Percentiles rank a stretch among this genome's conserved stretches.
These are phyloP conservation scores for Periconia digitata DNA, from an alignment of 2,329 filamentous ascomycete species.

Conservation along the genomic window DNA sequence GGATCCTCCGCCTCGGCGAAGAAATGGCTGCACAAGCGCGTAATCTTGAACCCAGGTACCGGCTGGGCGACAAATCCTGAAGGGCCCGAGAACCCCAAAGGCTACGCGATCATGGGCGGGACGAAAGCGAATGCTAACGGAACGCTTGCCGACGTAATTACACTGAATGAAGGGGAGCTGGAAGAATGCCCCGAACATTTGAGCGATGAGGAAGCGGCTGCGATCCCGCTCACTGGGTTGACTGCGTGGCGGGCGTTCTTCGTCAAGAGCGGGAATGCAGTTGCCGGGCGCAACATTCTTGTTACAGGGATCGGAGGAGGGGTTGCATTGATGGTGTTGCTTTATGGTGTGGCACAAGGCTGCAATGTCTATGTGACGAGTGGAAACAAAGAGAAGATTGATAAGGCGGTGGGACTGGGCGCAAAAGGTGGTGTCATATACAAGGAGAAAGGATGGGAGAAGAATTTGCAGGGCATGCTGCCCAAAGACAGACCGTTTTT, in stretches of 20 bases:
- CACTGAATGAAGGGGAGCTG: conserved; percentile 70
- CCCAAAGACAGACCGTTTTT: conserved; percentile 67
- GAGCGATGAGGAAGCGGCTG: conserved; percentile 72
- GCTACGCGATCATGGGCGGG: conserved; percentile 69
- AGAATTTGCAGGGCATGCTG: conserved; percentile 65
- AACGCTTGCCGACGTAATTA: conserved; percentile 72
- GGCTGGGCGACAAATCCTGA: conserved; percentile 74
- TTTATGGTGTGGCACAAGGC: conserved; percentile 75
- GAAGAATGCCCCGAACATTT: conserved; percentile 77
- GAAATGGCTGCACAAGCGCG: conserved; percentile 64
- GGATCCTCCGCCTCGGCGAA: conserved; percentile 59
- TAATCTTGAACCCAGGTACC: conserved; percentile 75
- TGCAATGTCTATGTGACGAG: conserved; percentile 80
- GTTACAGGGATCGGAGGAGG: conserved; percentile 92
- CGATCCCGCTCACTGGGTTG: conserved; percentile 79
- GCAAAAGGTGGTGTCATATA: conserved; percentile 83
- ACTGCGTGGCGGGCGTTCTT: conserved; percentile 87
- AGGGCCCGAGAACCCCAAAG: conserved; percentile 67
- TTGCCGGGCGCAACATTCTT: conserved; percentile 71
- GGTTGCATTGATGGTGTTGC: conserved; percentile 78
- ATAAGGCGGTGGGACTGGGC: conserved; percentile 69
- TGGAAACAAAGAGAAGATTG: conserved; percentile 73
- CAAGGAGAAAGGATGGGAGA: conserved; percentile 78
- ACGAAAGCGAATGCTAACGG: conserved; percentile 67
- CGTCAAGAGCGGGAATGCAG: conserved; percentile 70